Conservation (phyloP, 83 land plant genomes). For the Isoetes engelmannii region DNA sequence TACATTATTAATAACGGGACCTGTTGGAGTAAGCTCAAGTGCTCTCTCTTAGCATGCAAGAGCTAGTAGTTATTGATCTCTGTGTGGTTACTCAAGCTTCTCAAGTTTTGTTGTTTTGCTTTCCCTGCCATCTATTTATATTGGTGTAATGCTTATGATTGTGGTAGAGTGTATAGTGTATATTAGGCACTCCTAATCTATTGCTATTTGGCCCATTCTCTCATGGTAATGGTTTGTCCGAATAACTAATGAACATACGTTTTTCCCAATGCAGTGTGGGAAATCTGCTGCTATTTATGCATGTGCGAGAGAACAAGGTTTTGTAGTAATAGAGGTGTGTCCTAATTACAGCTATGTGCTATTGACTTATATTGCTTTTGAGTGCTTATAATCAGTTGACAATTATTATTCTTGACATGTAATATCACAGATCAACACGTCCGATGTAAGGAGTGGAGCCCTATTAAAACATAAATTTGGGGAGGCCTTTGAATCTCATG, state of each 20-base stretch:
- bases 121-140: not conserved
- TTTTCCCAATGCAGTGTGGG: constrained; percentile 51
- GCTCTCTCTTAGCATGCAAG: no score
- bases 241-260: no score
- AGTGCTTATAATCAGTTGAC: not conserved
- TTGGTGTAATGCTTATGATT: not conserved
- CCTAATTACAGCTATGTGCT: not conserved
- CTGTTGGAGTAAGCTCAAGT: constrained; percentile 56
- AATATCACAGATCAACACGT: constrained; percentile 47
- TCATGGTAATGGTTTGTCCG: not conserved
- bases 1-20: constrained; percentile 60
- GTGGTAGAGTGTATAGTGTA: not conserved
- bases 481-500: constrained; percentile 65
- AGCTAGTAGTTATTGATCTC: not conserved
- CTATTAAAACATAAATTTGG: constrained; percentile 60
- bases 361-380: not conserved
- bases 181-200: not conserved
- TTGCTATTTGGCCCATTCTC: not conserved
- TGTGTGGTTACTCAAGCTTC: not conserved
- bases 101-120: constrained; percentile 2
- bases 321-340: constrained; percentile 66
- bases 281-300: constrained; percentile 83
- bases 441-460: constrained; percentile 66
- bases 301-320: constrained; percentile 73
- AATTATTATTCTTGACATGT: not conserved